phyloP scores from a whole-genome alignment of 2,329 filamentous ascomycete species.

The Parafenestella ontariensis region DNA sequence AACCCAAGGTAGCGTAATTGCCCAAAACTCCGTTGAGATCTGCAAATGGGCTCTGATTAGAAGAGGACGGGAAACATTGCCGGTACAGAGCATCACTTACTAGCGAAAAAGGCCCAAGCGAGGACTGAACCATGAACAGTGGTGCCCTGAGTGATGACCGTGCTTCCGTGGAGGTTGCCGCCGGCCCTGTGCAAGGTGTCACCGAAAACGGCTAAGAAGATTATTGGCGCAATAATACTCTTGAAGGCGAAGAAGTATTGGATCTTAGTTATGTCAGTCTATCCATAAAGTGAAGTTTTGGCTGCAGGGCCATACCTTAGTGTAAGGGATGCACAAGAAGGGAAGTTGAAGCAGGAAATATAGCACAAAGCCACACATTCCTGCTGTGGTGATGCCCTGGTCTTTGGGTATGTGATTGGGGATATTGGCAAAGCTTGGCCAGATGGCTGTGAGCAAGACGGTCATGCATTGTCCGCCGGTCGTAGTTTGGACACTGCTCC shows the following conservation, averaged over 20 bases:
- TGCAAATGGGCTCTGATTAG: not conserved
- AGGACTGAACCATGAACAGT: slow-evolving; percentile 33
- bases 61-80: not conserved
- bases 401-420: slow-evolving; percentile 28
- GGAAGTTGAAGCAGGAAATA: slow-evolving; percentile 37
- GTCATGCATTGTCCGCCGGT: slow-evolving; percentile 34
- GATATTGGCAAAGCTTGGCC: slow-evolving; percentile 31
- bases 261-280: slow-evolving; percentile 9
- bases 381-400: slow-evolving; percentile 24
- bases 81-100: not conserved
- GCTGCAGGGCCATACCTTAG: slow-evolving; percentile 3
- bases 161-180: slow-evolving; percentile 35
- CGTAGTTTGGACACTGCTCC: slow-evolving; percentile 27
- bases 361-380: slow-evolving; percentile 32
- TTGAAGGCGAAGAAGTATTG: slow-evolving; percentile 38
- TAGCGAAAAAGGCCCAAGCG: slow-evolving; percentile 29
- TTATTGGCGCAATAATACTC: slow-evolving; percentile 33
- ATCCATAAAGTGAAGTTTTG: not conserved
- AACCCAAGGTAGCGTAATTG: slow-evolving; percentile 36
- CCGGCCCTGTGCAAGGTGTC: slow-evolving; percentile 31
- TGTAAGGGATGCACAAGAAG: slow-evolving; percentile 34
- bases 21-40: slow-evolving; percentile 36
- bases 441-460: slow-evolving; percentile 34
- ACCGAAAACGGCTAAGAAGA: slow-evolving; percentile 36
- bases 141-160: slow-evolving; percentile 37